Conservation (phyloP, 75 land plant genomes). For the Cupressus sempervirens region DNA sequence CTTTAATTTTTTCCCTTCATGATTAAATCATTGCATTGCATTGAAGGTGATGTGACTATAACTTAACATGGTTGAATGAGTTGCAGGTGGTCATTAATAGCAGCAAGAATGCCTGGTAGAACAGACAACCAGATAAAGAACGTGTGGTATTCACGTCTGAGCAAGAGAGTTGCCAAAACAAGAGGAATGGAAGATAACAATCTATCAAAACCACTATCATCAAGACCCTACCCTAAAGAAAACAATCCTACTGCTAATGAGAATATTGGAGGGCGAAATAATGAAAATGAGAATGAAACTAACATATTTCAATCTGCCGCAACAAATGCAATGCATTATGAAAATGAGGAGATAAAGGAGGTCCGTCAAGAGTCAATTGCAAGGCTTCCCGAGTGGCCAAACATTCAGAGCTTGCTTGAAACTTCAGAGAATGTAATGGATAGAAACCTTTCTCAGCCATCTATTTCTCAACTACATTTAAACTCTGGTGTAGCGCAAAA, state of each 20-base stretch:
- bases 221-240: neutral
- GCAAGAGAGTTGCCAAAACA: neutral
- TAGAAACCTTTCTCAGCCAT: neutral
- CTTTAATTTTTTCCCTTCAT: too few relatives aligned
- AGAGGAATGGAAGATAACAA: neutral
- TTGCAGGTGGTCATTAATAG: conserved; percentile 1
- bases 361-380: neutral
- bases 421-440: neutral
- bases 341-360: neutral
- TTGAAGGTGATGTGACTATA: neutral
- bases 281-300: neutral
- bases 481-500: neutral
- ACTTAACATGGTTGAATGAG: neutral
- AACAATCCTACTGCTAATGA: neutral
- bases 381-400: neutral
- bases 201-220: neutral
- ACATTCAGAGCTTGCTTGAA: neutral
- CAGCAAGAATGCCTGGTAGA: neutral
- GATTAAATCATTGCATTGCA: too few relatives aligned
- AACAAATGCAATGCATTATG: too few relatives aligned
- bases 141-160: neutral
- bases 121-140: conserved; percentile 5
- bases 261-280: neutral
- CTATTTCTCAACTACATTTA: neutral
- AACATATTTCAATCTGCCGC: neutral